phyloP scores from a whole-genome alignment of 805 yeast genomes.

The Sporopachydermia quercuum region DNA sequence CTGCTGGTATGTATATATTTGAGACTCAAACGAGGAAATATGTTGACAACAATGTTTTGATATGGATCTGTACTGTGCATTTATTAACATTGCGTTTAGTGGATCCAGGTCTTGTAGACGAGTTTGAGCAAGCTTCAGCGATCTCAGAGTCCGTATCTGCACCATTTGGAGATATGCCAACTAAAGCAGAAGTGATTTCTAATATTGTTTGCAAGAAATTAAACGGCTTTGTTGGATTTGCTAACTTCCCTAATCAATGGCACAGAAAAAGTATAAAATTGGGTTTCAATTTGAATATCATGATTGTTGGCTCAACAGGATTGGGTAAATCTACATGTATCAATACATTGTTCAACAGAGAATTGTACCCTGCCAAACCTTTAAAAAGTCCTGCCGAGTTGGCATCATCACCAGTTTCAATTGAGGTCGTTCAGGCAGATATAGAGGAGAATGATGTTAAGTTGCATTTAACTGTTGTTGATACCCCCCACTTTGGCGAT shows the following conservation, averaged over 20 bases:
- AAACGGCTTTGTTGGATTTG: constrained; percentile 90
- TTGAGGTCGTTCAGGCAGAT: constrained; percentile 48
- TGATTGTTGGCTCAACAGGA: constrained; percentile 79
- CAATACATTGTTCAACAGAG: constrained; percentile 73
- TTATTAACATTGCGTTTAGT: too few species aligned
- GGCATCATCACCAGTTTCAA: constrained; percentile 31
- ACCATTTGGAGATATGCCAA: neutral
- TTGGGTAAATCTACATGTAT: constrained; percentile 87
- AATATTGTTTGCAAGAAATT: constrained; percentile 71
- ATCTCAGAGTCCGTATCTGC: neutral
- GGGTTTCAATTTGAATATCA: constrained; percentile 78
- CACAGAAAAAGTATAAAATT: constrained; percentile 82
- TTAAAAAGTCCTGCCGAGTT: constrained; percentile 29
- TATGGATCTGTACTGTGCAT: too few species aligned
- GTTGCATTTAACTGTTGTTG: constrained; percentile 68
- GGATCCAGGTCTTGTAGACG: constrained; percentile 8
- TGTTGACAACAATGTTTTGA: too few species aligned
- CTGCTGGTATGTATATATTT: too few species aligned
- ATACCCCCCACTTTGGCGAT: constrained; percentile 92
- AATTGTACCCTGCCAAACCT: constrained; percentile 31
- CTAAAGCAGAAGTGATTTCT: constrained; percentile 20
- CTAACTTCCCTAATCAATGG: constrained; percentile 97
- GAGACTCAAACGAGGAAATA: too few species aligned
- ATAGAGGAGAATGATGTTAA: constrained; percentile 92
- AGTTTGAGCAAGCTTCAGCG: neutral